Percentiles rank a stretch among this genome's conserved stretches.
phyloP scores from a whole-genome alignment of 495 filamentous ascomycete genomes.

The Thozetella sp. region DNA sequence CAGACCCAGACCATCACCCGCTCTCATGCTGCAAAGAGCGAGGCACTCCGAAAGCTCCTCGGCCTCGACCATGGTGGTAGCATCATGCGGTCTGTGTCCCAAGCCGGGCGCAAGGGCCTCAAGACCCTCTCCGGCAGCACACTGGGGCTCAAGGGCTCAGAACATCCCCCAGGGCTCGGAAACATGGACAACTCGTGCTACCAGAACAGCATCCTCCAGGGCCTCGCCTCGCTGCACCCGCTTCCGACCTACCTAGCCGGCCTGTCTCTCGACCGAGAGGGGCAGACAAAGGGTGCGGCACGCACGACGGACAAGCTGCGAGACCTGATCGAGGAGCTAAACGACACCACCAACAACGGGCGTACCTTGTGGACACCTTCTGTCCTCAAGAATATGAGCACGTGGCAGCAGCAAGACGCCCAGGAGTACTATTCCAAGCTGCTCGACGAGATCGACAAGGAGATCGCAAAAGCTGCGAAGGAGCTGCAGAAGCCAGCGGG shows the following conservation, averaged over 20 bases:
- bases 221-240: constrained; percentile 73
- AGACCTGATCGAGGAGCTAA: constrained; percentile 67
- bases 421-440: constrained; percentile 97
- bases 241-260: constrained; percentile 54
- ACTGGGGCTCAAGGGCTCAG: constrained; percentile 29
- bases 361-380: constrained; percentile 75
- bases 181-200: constrained; percentile 97
- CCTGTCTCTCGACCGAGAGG: constrained; percentile 23
- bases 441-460: constrained; percentile 83
- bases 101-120: constrained; percentile 43
- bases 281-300: constrained; percentile 19
- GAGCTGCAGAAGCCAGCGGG: constrained; percentile 36
- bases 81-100: constrained; percentile 33
- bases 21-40: constrained; percentile 63
- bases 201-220: constrained; percentile 94
- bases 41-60: constrained; percentile 66
- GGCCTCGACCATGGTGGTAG: constrained; percentile 57
- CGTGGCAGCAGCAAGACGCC: constrained; percentile 96
- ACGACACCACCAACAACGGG: constrained; percentile 66
- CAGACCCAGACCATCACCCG: constrained; percentile 16
- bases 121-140: constrained; percentile 50
- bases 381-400: constrained; percentile 83
- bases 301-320: constrained; percentile 53
- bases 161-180: constrained; percentile 74
- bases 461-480: constrained; percentile 53